Base-by-base conservation (phyloP, 805 yeast species). In the Cyberlindnera maritima region DNA sequence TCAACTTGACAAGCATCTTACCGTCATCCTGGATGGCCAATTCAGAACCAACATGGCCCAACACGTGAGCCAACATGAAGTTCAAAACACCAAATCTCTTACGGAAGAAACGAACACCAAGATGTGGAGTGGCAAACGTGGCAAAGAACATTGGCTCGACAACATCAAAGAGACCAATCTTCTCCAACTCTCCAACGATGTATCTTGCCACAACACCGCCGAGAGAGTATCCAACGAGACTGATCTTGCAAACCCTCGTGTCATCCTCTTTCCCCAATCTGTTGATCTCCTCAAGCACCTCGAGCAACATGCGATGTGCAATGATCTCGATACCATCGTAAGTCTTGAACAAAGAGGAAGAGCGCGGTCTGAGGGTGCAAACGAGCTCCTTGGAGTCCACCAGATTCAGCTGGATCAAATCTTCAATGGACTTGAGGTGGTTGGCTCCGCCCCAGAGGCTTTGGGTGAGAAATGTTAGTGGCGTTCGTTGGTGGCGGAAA, bases 141-240 rank as follows among this genome's bases (percentile, higher is more conserved):
- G 84, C 71, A 53, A 81, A 85, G 34, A 74, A 55, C 19, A 76
- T 68, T 0, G 97, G 96, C 48, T 74, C 72, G 18, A 88, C 74
- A 1, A 58, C 58, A 2, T 76, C 76, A 56, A 82, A 88, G 60
- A 74, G 77, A 49, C 68, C 72, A 56, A 69, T 76, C 51, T 71
- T 83, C 64, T 63, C 76, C 53, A 81, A 69, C 39, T 85, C 72
- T 2, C 97, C 97, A 39, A 90, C 73, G 21, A 89, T 83, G 62
- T 88, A 90, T 42, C 97, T 71, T 0, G 90, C 74, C 28, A 92
- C 80, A 31, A 91, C 66, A 0, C 98, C 98, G 19, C 98, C 97
- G 48, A 92, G 68, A 0, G 96, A 88, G 63, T 91, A 92, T 0
- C 98, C 97, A 3, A 88, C 74, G 36, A 92, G 71, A 50, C 95